phyloP scores from a whole-genome alignment of 768 basidiomycete genomes.

The Suillus subalutaceus region DNA sequence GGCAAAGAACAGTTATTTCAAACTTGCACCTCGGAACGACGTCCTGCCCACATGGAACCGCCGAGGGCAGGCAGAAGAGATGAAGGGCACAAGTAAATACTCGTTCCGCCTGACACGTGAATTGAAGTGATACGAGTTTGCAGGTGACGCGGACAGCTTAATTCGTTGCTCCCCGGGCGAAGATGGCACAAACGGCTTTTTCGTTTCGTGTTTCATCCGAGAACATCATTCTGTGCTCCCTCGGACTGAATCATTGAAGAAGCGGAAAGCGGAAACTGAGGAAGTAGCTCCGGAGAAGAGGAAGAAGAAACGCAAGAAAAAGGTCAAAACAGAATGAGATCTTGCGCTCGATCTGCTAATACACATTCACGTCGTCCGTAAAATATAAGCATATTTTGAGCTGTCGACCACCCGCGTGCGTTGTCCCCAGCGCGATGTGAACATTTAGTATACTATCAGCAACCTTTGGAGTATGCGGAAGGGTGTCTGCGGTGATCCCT shows the following conservation, averaged over 20 bases:
- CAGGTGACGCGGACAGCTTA: conserved; percentile 61
- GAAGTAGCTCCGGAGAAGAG: conserved; percentile 20
- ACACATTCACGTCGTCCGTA: neutral
- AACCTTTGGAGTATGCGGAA: neutral
- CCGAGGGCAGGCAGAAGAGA: conserved; percentile 70
- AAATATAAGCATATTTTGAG: neutral
- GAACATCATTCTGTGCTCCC: neutral
- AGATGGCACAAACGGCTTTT: conserved; percentile 95
- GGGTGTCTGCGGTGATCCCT: neutral
- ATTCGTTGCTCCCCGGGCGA: conserved; percentile 79
- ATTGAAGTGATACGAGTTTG: neutral
- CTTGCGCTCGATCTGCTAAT: neutral
- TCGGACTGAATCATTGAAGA: conserved; percentile 11
- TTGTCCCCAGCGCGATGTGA: neutral
- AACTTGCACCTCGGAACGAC: conserved; percentile 62
- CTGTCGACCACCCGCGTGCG: neutral
- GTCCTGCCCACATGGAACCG: conserved; percentile 85
- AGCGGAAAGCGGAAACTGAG: conserved; percentile 33
- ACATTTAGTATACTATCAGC: neutral
- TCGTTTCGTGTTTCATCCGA: conserved; percentile 87
- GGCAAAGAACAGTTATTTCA: conserved; percentile 61
- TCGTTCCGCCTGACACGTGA: neutral
- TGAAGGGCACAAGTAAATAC: conserved; percentile 54
- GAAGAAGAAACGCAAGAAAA: conserved; percentile 19
- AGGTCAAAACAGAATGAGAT: conserved; percentile 7